phyloP scores from a whole-genome alignment of 2,329 filamentous ascomycete genomes.

The Cytospora mali region DNA sequence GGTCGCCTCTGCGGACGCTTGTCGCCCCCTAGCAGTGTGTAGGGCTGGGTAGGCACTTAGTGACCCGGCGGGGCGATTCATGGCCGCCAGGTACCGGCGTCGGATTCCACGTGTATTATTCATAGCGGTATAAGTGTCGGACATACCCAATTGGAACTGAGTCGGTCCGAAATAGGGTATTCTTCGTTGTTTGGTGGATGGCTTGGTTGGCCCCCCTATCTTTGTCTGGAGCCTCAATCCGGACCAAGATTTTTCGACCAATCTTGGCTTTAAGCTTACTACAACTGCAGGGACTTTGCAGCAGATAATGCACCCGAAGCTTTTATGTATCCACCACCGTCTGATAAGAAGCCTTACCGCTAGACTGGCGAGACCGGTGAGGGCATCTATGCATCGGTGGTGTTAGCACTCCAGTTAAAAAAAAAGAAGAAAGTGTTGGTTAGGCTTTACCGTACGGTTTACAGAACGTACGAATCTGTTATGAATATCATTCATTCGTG shows the following conservation, averaged over 20 bases:
- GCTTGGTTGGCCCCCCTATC: neutral
- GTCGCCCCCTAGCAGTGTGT: neutral
- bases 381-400: neutral
- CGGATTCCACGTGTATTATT: neutral
- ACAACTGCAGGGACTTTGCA: neutral
- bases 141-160: neutral
- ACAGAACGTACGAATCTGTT: too few relatives aligned
- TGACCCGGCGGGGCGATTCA: neutral
- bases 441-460: too few relatives aligned
- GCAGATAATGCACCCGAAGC: neutral
- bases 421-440: too few relatives aligned
- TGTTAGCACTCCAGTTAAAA: too few relatives aligned
- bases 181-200: neutral
- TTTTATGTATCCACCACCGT: neutral
- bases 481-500: too few relatives aligned
- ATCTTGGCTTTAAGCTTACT: neutral
- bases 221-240: neutral
- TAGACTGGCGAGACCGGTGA: neutral
- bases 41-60: too few relatives aligned
- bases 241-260: neutral
- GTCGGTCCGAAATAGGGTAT: neutral
- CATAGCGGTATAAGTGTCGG: neutral
- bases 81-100: neutral
- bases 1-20: neutral
- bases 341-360: conserved; percentile 1